Evolutionary conservation across 2,329 filamentous ascomycete species (phyloP).

Genomic region (Talaromyces sp.): DNA sequence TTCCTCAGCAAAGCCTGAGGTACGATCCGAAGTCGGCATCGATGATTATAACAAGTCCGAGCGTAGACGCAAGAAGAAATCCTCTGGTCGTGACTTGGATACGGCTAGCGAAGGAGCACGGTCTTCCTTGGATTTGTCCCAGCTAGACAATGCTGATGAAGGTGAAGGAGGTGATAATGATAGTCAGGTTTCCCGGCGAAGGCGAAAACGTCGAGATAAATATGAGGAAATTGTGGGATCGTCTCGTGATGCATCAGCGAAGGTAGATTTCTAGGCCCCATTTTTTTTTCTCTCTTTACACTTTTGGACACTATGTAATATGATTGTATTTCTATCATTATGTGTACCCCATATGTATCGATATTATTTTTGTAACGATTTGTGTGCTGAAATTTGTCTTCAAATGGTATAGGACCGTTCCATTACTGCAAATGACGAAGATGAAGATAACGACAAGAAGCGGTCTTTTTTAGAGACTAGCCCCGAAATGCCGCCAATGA

Average conservation of each 20-base stretch:
- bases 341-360: slow-evolving; percentile 10
- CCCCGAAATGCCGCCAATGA: slow-evolving; percentile 54
- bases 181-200: slow-evolving; percentile 28
- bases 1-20: slow-evolving; percentile 28
- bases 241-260: slow-evolving; percentile 27
- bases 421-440: slow-evolving; percentile 31
- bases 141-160: slow-evolving; percentile 44
- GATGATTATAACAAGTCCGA: slow-evolving; percentile 36
- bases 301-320: slow-evolving; percentile 7
- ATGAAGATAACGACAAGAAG: slow-evolving; percentile 34
- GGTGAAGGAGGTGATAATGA: slow-evolving; percentile 37
- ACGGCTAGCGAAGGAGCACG: slow-evolving; percentile 40
- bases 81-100: slow-evolving; percentile 24
- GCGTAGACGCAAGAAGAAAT: slow-evolving; percentile 43
- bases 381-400: slow-evolving; percentile 27
- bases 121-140: slow-evolving; percentile 43
- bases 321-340: slow-evolving; percentile 4
- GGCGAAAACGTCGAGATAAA: slow-evolving; percentile 29
- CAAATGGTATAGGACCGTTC: slow-evolving; percentile 30
- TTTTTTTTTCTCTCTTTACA: slow-evolving; percentile 4
- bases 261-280: slow-evolving; percentile 33
- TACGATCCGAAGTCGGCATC: slow-evolving; percentile 31
- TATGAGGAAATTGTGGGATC: slow-evolving; percentile 35
- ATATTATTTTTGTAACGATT: slow-evolving; percentile 20
- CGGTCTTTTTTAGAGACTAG: slow-evolving; percentile 62